Evolutionary conservation across 1,284 basidiomycete species (phyloP).

Genomic region (Apiotrichum porosum): DNA sequence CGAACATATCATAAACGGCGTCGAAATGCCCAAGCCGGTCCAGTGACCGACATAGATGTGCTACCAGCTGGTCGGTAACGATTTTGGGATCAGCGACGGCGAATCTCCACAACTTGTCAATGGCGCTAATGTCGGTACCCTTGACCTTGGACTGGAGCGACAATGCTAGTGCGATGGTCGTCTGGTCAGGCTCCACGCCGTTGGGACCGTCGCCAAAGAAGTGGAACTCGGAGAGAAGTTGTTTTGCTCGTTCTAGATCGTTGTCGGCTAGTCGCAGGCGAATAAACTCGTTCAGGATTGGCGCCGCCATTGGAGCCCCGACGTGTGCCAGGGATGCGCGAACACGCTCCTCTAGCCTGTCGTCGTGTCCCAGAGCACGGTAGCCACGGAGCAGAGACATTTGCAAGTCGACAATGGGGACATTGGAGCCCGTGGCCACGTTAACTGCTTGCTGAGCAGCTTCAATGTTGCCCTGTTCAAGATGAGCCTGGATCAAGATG

Average conservation of each 20-base stretch:
- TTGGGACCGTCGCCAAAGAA: not conserved
- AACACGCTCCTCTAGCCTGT: conserved; percentile 27
- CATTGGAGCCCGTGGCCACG: not conserved
- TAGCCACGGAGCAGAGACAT: conserved; percentile 35
- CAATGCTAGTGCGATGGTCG: conserved; percentile 1
- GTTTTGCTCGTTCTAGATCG: conserved; percentile 23
- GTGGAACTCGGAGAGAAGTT: conserved; percentile 22
- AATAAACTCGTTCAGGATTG: conserved; percentile 33
- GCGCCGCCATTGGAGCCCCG: conserved; percentile 12
- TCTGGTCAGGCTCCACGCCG: conserved; percentile 1
- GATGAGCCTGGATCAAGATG: conserved; percentile 24
- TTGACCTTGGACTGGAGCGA: not conserved
- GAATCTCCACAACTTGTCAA: not conserved
- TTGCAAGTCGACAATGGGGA: conserved; percentile 15
- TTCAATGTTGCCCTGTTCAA: conserved; percentile 25
- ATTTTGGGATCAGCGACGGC: not conserved
- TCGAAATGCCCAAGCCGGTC: conserved; percentile 1
- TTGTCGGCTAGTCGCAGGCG: conserved; percentile 25
- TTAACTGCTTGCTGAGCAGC: conserved; percentile 3
- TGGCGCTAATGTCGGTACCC: too few relatives aligned
- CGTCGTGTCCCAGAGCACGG: conserved; percentile 26
- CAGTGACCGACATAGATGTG: conserved; percentile 14
- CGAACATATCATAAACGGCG: conserved; percentile 10
- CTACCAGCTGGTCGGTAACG: conserved; percentile 9
- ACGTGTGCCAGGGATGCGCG: conserved; percentile 22